Percentiles rank a stretch among this genome's conserved stretches.
These are phyloP conservation scores for Lodderomyces parapsilosis DNA, from an alignment of 1,139 yeast genomes.

Conservation along the genomic window DNA sequence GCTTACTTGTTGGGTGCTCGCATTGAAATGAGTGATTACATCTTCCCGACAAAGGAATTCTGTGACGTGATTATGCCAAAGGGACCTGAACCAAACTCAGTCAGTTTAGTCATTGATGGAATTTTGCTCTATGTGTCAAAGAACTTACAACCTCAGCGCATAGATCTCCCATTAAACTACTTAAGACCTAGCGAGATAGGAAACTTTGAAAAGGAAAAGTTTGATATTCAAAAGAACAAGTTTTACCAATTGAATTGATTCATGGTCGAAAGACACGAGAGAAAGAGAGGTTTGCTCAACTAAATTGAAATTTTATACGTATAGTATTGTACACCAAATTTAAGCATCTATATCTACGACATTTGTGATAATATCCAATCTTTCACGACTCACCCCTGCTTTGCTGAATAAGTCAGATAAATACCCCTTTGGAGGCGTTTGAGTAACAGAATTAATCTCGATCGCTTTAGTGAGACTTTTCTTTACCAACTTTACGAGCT, in stretches of 20 bases:
- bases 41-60: conserved; percentile 70
- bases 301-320: no score
- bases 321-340: no score
- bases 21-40: conserved; percentile 72
- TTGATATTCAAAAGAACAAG: conserved; percentile 48
- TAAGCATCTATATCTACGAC: not conserved
- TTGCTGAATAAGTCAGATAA: conserved; percentile 67
- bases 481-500: conserved; percentile 59
- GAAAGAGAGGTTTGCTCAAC: no score
- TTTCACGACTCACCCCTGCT: conserved; percentile 74
- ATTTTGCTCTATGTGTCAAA: conserved; percentile 33
- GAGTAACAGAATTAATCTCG: conserved; percentile 34
- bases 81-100: conserved; percentile 65
- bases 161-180: conserved; percentile 15
- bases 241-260: conserved; percentile 46
- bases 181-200: conserved; percentile 25
- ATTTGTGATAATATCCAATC: conserved; percentile 27
- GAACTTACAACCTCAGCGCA: conserved; percentile 17
- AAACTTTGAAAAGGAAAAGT: conserved; percentile 39
- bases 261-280: no score
- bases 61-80: conserved; percentile 84
- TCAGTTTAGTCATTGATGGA: conserved; percentile 74
- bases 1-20: conserved; percentile 66
- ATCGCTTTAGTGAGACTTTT: conserved; percentile 40
- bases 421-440: conserved; percentile 44